Percentiles rank a stretch among this genome's conserved stretches.
Conservation (phyloP, 495 filamentous ascomycete species). For the Hypoxylon lienhwacheense region DNA sequence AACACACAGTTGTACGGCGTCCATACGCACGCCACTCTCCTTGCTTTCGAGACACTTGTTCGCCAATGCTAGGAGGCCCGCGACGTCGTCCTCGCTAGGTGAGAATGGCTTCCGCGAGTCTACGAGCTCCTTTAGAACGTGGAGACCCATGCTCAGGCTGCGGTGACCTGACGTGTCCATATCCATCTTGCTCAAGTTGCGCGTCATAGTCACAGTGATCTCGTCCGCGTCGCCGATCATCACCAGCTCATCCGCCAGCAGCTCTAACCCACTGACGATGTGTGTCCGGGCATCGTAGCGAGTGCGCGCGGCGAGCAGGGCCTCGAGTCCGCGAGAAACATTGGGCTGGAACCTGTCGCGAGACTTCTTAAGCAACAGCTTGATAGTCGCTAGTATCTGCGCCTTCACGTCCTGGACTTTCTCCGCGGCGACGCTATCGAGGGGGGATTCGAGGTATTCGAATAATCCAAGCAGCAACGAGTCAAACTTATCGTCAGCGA, state of each 20-base stretch:
- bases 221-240: conserved; percentile 54
- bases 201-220: conserved; percentile 50
- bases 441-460: conserved; percentile 68
- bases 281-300: conserved; percentile 58
- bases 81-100: conserved; percentile 49
- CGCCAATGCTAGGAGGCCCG: conserved; percentile 57
- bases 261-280: conserved; percentile 57
- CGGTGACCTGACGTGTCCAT: conserved; percentile 43
- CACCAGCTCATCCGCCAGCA: conserved; percentile 56
- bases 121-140: conserved; percentile 58
- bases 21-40: conserved; percentile 78
- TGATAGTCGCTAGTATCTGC: conserved; percentile 79
- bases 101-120: conserved; percentile 44
- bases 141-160: conserved; percentile 62
- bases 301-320: conserved; percentile 67
- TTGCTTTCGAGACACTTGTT: conserved; percentile 64
- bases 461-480: conserved; percentile 73
- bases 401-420: conserved; percentile 77
- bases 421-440: conserved; percentile 48
- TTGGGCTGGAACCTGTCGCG: conserved; percentile 64
- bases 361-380: conserved; percentile 71
- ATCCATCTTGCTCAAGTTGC: conserved; percentile 44
- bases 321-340: conserved; percentile 64
- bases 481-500: conserved; percentile 67
- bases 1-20: conserved; percentile 75